Base-by-base conservation (phyloP, 106 monocot genomes). In the Triglochin maritima region DNA sequence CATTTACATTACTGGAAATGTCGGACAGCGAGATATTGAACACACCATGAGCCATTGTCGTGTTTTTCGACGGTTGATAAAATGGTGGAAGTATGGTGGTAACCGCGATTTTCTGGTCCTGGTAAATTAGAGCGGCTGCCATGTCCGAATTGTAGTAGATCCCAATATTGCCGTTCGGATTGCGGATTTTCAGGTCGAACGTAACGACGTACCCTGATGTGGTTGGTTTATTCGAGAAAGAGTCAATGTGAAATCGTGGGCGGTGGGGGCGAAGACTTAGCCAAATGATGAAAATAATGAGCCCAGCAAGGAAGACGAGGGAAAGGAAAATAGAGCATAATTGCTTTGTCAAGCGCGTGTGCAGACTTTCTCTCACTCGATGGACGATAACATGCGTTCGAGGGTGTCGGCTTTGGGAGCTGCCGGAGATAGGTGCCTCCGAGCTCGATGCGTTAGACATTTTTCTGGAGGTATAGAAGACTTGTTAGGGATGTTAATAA, bases 191-290 rank as follows among this genome's bases (percentile, higher is more conserved):
- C 17, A 88, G 68, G 59, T 76, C 66, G 81, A 93, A 84, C 43
- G 76, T 46, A 69, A 93, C 8, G 49, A 77, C 56, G 17, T 79
- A 72, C n/a, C n/a, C n/a, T n/a, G 67, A n/a, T 44, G 7, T 63
- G 58, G 5, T 55, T 58, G 67, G 62, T 11, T 16, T 65, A 47
- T 71, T 16, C 11, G 81, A 66, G 69, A 93, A 81, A 16, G 76
- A 74, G 49, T 50, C 8, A 60, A 93, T 69, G 64, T 81, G 61
- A 77, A 93, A 93, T 47, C 68, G 76, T 9, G 92, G 92, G 15
- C 85, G 80, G 68, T 93, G 92, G 11, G 92, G 92, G 9, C 92
- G 82, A 53, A 93, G 83, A 73, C 77, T 83, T 44, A 93, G 85
- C 83, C 83, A 93, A 47, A 88, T 77, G 57, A 93, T 66, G 79